Evolutionary conservation across 768 basidiomycete species (phyloP), one percentile per base, ranked within the genome.

Genomic region (Tulasnella sp.): DNA sequence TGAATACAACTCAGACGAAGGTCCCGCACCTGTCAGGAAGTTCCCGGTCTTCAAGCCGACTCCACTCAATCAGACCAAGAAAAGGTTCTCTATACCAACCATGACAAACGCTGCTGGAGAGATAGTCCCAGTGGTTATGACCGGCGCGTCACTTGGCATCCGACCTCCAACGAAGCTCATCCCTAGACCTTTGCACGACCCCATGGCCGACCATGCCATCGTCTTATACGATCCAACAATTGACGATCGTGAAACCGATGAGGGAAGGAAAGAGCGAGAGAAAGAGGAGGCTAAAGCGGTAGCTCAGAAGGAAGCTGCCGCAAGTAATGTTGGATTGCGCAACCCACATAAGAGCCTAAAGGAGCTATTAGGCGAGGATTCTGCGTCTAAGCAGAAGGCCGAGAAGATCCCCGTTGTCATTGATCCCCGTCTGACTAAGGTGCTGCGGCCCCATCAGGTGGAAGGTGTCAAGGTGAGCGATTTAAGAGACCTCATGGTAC

Each of bases 171-270:
- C 85, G 0, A 86, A 81, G 65, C 73, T 96, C 61, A 79, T 87
- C 51, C 96, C 96, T 17, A 79, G 94, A 21, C 96, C 96, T 4
- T 74, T 97, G n/a, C 86, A 94, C 66, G 92, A 99, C 69, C 96
- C 94, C 1, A 94, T 99, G 88, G 83, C 88, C 51, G 93, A 98
- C 66, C 94, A 97, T 71, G 93, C 95, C 0, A 96, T 99, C 62
- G 95, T 99, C 2, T 73, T 97, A 13, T 99, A 90, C 69, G 96
- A 98, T 67, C 96, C 96, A 0, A 98, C 96, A 0, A 83, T 95
- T 49, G 93, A 99, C 68, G 86, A 88, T 68, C 75, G 86, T 64
- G 92, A 94, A 70, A 91, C 91, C 0, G 88, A 91, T 67, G 87
- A 92, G 67, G 91, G 92, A 68, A 77, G 78, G 66, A 81, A 76